Base-by-base conservation (phyloP, 805 yeast genomes). In the Pachysolen tannophilus region DNA sequence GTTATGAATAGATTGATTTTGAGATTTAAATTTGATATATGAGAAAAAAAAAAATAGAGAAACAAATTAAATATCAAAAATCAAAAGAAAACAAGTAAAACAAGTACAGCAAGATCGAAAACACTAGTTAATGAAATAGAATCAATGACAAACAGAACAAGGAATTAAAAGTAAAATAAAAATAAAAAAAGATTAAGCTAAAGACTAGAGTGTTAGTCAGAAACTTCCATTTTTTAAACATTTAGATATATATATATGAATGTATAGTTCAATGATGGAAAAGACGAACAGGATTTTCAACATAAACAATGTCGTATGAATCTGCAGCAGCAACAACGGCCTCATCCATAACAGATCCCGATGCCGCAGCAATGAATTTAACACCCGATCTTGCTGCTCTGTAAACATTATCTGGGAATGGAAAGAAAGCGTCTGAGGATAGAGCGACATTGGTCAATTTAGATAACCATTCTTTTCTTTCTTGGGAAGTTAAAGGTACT, bases 391-490 rank as follows among this genome's bases (percentile, higher is more conserved):
- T 78, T 34, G 79, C 96, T 45, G 97, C 97, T 62, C 99, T 79
- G 77, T 90, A 87, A 49, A 92, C 95, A 57, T 92, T 92, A 63
- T 92, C 99, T 47, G 97, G 92, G 92, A 92, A 92, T 65, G 99
- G 99, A 94, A 92, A 92, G 78, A 92, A 92, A 20, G 99, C 99
- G 59, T 92, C 99, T 3, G 97, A 87, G 13, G 96, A 82, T 49
- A 88, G 70, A 9, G 97, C 87, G 38, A 92, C 99, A 50, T 84
- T 78, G 40, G 67, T 75, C 60, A 87, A 72, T 66, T 87, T 76
- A 43, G 65, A 50, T 46, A 82, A 63, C 97, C 97, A 92, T 51
- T 83, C 95, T 45, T 67, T 65, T 64, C 90, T 85, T 70, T 92
- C 98, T 44, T 69, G 77, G 19, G 61, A 63, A 34, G 95, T 79